Evolutionary conservation across 2,329 filamentous ascomycete genomes (phyloP).

Genomic region (Ophiostoma ulmi): DNA sequence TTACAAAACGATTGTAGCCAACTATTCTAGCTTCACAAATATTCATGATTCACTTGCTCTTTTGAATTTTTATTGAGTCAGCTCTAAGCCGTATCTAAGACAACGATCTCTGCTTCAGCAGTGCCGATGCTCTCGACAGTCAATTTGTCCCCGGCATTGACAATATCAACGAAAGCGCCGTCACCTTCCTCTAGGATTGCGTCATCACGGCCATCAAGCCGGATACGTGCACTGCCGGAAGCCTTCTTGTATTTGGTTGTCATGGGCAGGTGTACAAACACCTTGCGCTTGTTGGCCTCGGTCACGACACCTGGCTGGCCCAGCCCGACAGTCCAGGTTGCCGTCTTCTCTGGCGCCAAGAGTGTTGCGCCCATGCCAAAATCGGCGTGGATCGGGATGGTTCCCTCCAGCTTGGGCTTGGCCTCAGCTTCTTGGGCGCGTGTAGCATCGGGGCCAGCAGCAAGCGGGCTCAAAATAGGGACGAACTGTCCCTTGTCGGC

Average conservation of each 20-base stretch:
- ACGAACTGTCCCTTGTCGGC: slow-evolving; percentile 55
- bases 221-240: slow-evolving; percentile 66
- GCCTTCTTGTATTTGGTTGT: slow-evolving; percentile 41
- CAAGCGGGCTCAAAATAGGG: slow-evolving; percentile 69
- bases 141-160: slow-evolving; percentile 60
- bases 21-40: not conserved
- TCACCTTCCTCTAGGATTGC: slow-evolving; percentile 69
- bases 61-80: not conserved
- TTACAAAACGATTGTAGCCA: no score
- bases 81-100: slow-evolving; percentile 56
- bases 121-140: slow-evolving; percentile 63
- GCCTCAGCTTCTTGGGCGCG: slow-evolving; percentile 58
- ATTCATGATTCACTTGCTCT: not conserved
- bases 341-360: slow-evolving; percentile 55
- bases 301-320: slow-evolving; percentile 50
- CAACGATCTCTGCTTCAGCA: slow-evolving; percentile 63
- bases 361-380: slow-evolving; percentile 77
- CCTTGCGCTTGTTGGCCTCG: slow-evolving; percentile 56
- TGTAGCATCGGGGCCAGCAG: slow-evolving; percentile 59
- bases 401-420: slow-evolving; percentile 55
- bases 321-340: slow-evolving; percentile 64
- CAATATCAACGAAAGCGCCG: slow-evolving; percentile 49
- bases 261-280: slow-evolving; percentile 79
- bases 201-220: slow-evolving; percentile 60
- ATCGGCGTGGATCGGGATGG: slow-evolving; percentile 80